A percentile compares a stretch with the other conserved stretches of the same genome.
Conservation (phyloP, 306 rosid genomes). For the Pterocarpus macrocarpus region DNA sequence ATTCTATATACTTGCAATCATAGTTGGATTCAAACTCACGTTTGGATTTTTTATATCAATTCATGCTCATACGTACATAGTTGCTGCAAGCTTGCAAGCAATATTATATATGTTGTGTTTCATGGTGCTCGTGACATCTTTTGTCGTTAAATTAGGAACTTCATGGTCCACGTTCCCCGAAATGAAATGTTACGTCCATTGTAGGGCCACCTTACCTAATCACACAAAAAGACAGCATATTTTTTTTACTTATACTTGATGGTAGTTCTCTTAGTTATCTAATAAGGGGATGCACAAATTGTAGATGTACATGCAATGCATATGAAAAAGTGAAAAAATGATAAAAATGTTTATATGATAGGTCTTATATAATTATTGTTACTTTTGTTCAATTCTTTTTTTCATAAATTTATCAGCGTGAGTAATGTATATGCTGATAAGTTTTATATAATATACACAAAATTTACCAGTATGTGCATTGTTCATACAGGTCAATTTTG, state of each 20-base stretch:
- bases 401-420: too few species aligned
- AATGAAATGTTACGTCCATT: slow-evolving; percentile 24
- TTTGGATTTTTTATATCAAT: slow-evolving; percentile 26
- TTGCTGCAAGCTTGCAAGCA: slow-evolving; percentile 56
- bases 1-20: slow-evolving; percentile 9
- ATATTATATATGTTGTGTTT: not conserved
- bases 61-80: not conserved
- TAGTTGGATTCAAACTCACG: slow-evolving; percentile 34
- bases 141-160: slow-evolving; percentile 20
- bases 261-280: not conserved
- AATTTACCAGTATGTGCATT: too few species aligned
- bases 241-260: slow-evolving; percentile 26
- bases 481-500: too few species aligned
- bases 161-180: slow-evolving; percentile 20
- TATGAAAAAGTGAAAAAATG: too few species aligned
- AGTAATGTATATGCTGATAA: too few species aligned
- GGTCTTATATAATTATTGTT: too few species aligned
- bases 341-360: too few species aligned
- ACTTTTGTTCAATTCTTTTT: too few species aligned
- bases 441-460: too few species aligned
- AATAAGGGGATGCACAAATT: too few species aligned
- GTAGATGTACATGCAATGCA: too few species aligned
- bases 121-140: slow-evolving; percentile 14
- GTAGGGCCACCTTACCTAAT: slow-evolving; percentile 32
- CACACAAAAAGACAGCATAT: not conserved